phyloP scores from a whole-genome alignment of 176 grass and related monocot genomes.

The Calamus simplicifolius region DNA sequence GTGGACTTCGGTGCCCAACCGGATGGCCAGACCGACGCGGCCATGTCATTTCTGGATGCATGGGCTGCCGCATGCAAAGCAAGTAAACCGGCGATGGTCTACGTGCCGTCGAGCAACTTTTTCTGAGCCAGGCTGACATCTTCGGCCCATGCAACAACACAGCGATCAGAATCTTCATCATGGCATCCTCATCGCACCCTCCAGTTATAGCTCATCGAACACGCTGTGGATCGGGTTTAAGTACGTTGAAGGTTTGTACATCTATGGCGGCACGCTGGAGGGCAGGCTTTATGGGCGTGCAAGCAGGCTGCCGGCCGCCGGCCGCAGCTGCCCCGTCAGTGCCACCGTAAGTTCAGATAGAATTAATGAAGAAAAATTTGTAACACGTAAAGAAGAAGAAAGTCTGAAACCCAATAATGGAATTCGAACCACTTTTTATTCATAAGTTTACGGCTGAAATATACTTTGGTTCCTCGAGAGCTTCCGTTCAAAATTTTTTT shows the following conservation, averaged over 20 bases:
- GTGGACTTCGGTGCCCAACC: constrained; percentile 42
- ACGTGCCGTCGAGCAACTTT: constrained; percentile 37
- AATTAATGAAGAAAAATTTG: too few species aligned
- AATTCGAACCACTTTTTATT: too few species aligned
- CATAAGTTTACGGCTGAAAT: too few species aligned
- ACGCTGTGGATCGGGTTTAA: constrained; percentile 50
- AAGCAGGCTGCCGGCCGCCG: constrained; percentile 25
- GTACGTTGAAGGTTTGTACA: constrained; percentile 40
- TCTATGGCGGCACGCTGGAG: constrained; percentile 47
- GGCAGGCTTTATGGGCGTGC: constrained; percentile 43
- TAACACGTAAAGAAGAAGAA: too few species aligned
- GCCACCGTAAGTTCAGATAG: constrained; percentile 25
- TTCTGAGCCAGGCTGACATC: constrained; percentile 36
- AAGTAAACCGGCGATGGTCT: constrained; percentile 25
- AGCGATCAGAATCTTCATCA: constrained; percentile 25
- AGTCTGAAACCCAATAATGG: too few species aligned
- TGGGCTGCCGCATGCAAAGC: constrained; percentile 35
- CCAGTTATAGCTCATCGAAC: constrained; percentile 5
- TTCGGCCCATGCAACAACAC: constrained; percentile 40
- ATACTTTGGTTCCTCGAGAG: too few species aligned
- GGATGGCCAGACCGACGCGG: constrained; percentile 24
- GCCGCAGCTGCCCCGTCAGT: constrained; percentile 20
- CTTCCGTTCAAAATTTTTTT: too few species aligned
- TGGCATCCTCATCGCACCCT: constrained; percentile 39
- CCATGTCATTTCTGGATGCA: constrained; percentile 28